Percentiles rank a stretch among this genome's conserved stretches.
Conservation (phyloP, 306 rosid genomes). For the Potentilla sterilis region DNA sequence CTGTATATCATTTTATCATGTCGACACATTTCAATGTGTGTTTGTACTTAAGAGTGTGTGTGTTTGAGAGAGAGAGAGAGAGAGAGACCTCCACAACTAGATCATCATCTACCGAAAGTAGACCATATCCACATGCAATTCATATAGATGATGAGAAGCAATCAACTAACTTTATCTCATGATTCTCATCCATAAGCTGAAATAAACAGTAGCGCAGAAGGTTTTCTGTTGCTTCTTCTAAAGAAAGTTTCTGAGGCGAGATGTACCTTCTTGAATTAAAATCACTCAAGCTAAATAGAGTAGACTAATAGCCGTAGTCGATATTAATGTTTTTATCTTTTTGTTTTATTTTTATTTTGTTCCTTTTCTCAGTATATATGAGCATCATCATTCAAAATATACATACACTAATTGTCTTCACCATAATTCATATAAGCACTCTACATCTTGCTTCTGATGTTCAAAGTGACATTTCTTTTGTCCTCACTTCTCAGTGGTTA, state of each 20-base stretch:
- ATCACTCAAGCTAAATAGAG: not conserved
- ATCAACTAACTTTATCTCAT: not conserved
- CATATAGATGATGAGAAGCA: not conserved
- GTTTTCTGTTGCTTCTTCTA: not conserved
- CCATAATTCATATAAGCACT: too few relatives aligned
- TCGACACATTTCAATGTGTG: not conserved
- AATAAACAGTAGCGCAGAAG: not conserved
- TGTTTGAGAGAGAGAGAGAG: not conserved
- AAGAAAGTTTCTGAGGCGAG: not conserved
- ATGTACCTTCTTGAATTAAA: too few relatives aligned
- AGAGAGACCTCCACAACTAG: not conserved
- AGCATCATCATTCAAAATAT: too few relatives aligned
- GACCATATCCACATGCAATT: not conserved
- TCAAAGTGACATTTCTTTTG: not conserved
- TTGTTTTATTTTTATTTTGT: too few relatives aligned
- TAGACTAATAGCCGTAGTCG: not conserved
- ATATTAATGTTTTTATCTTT: too few relatives aligned
- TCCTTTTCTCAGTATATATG: too few relatives aligned
- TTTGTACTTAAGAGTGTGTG: not conserved
- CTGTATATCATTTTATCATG: not conserved
- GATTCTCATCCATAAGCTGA: not conserved
- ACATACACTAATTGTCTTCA: too few relatives aligned
- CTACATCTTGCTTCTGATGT: not conserved
- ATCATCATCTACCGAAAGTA: slow-evolving; percentile 3
- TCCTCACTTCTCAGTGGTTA: not conserved